phyloP scores from a whole-genome alignment of 2,329 filamentous ascomycete species.

The Microsporum ferrugineum region DNA sequence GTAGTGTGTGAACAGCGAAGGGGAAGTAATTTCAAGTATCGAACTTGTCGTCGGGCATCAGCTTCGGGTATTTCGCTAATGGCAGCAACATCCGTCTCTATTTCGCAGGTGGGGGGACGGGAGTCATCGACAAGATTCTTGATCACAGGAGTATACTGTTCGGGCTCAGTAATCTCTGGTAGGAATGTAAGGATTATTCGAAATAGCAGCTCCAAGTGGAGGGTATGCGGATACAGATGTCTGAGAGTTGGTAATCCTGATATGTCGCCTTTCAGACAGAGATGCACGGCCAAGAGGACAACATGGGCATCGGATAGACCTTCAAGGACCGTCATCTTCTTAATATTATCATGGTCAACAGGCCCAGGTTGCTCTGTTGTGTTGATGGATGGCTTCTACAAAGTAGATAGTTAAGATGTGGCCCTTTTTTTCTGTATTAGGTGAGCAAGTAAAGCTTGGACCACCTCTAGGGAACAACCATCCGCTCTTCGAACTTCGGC shows the following conservation, averaged over 20 bases:
- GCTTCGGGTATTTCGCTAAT: slow-evolving; percentile 40
- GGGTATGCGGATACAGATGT: slow-evolving; percentile 35
- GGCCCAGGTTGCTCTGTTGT: neutral
- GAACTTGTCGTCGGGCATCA: slow-evolving; percentile 42
- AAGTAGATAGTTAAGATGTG: neutral
- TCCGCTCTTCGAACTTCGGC: neutral
- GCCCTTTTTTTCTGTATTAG: neutral
- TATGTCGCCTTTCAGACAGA: slow-evolving; percentile 45
- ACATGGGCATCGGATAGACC: slow-evolving; percentile 45
- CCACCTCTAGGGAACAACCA: slow-evolving; percentile 9
- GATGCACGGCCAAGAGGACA: slow-evolving; percentile 47
- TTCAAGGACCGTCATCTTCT: slow-evolving; percentile 28
- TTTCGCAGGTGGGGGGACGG: neutral
- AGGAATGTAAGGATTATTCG: slow-evolving; percentile 51
- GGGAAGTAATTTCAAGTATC: slow-evolving; percentile 41
- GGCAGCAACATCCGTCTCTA: slow-evolving; percentile 32
- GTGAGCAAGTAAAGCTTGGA: slow-evolving; percentile 7
- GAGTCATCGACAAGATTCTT: slow-evolving; percentile 35
- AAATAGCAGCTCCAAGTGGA: slow-evolving; percentile 44
- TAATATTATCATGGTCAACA: slow-evolving; percentile 9
- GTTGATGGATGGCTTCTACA: neutral
- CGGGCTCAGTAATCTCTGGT: slow-evolving; percentile 46
- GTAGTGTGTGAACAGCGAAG: slow-evolving; percentile 38
- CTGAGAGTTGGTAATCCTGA: slow-evolving; percentile 42
- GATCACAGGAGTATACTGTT: slow-evolving; percentile 38